Evolutionary conservation across 768 basidiomycete genomes (phyloP).

Genomic region (Tylopilus plumbeoviolaceoides): DNA sequence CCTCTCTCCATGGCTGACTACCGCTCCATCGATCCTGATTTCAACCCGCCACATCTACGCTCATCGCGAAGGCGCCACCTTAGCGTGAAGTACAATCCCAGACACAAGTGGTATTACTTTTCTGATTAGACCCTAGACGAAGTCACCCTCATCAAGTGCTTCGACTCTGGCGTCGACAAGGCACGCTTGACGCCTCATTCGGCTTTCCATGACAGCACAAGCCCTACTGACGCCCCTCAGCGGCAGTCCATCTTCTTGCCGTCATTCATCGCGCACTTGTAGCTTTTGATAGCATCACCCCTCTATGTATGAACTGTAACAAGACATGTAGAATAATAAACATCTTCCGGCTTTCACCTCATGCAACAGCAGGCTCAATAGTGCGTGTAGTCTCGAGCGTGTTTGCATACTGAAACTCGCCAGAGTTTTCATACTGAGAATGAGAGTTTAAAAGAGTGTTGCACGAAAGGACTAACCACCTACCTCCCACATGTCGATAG

Average conservation of each 20-base stretch:
- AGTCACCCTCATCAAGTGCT: conserved; percentile 42
- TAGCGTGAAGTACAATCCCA: conserved; percentile 34
- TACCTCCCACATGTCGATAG: conserved; percentile 97
- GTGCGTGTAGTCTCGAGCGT: conserved; percentile 32
- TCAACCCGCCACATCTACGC: conserved; percentile 35
- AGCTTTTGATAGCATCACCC: background rate
- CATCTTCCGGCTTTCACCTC: conserved; percentile 1
- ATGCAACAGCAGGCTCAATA: conserved; percentile 13
- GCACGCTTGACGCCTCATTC: conserved; percentile 41
- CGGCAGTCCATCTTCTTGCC: conserved; percentile 46
- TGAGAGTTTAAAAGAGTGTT: background rate
- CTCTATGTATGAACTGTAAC: background rate
- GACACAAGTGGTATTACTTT: conserved; percentile 39
- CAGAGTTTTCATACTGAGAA: conserved; percentile 71
- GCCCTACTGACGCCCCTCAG: conserved; percentile 33
- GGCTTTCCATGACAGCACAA: conserved; percentile 37
- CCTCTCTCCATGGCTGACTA: conserved; percentile 43
- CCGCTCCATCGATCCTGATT: conserved; percentile 33
- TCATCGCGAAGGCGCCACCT: conserved; percentile 33
- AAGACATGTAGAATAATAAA: background rate
- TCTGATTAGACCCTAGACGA: conserved; percentile 39
- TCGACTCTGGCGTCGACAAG: conserved; percentile 38
- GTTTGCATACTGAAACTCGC: conserved; percentile 75
- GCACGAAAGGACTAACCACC: conserved; percentile 16
- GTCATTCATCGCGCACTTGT: background rate